Base-by-base conservation (phyloP, 2,329 filamentous ascomycete genomes). In the Colletotrichum tabaci region DNA sequence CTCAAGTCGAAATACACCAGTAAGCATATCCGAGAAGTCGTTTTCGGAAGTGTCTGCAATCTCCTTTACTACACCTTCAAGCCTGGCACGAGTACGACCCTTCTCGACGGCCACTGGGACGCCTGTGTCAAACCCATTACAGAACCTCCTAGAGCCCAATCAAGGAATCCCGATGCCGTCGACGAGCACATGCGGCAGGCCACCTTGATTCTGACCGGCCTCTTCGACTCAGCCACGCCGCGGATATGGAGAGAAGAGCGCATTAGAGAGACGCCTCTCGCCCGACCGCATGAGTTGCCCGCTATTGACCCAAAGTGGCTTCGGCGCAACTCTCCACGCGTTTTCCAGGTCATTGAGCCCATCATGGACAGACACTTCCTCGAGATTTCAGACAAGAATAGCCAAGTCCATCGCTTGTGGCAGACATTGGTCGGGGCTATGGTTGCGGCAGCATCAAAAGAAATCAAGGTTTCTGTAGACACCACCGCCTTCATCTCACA, bases 281-380 rank as follows among this genome's bases (percentile, higher is more conserved):
- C 90, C 64, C 88, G 86, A 62, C 87, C 91, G 0, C 89, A 91
- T n/a, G 94, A 98, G 71, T 85, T 99, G n/a, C 93, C 95, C 7
- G 85, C 91, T 8, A 84, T 98, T 8, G 95, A 98, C 77, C 87
- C 93, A 5, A 94, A 93, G 84, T 99, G 96, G 96, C 86, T 97
- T 15, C 90, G 96, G 64, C 92, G 89, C 70, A 94, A 94, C 73
- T 84, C 92, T 5, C 79, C 84, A 1, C 87, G 86, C 53, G 87
- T 98, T 5, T 88, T 98, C 44, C 81, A 87, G 3, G 84, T 92
- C 10, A 87, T 91, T 9, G 84, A 84, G 5, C 87, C 91, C 12
- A 84, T 91, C 23, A 81, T 94, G 4, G 88, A 90, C 80, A 86
- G 83, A 66, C 88, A 87, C 62, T 91, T 94, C 61, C 83, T 87